Evolutionary conservation across 2,329 filamentous ascomycete species (phyloP).

Genomic region (Fusarium piperis): DNA sequence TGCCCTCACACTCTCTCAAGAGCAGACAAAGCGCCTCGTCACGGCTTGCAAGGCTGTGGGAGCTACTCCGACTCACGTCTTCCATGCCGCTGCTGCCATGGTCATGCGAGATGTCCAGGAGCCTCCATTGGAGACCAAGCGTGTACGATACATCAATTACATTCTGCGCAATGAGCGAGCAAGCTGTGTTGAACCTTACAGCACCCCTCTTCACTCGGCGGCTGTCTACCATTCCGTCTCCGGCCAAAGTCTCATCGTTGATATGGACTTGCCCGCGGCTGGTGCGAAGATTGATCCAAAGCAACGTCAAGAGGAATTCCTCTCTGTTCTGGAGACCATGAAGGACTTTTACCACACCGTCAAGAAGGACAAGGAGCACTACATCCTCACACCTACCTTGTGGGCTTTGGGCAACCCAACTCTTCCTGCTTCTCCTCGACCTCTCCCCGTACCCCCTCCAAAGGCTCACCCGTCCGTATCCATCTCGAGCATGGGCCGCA

Average conservation of each 20-base stretch:
- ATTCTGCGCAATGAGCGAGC: constrained; percentile 46
- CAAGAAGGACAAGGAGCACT: constrained; percentile 44
- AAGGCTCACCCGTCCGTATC: constrained; percentile 41
- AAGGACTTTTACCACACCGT: constrained; percentile 43
- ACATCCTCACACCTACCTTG: constrained; percentile 37
- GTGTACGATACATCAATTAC: constrained; percentile 44
- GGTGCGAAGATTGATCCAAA: accelerated
- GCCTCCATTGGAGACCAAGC: not conserved
- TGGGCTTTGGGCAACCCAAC: constrained; percentile 30
- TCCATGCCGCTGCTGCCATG: constrained; percentile 47
- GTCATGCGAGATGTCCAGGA: constrained; percentile 41
- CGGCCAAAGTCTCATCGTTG: constrained; percentile 38
- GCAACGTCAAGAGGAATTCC: constrained; percentile 33
- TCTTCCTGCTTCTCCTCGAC: constrained; percentile 11
- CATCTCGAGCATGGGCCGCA: constrained; percentile 48
- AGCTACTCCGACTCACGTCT: constrained; percentile 45
- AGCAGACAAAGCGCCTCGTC: constrained; percentile 30
- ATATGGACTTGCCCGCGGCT: constrained; percentile 24
- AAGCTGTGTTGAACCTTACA: constrained; percentile 39
- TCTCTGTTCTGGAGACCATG: constrained; percentile 34
- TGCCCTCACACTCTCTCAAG: constrained; percentile 24
- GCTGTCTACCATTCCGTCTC: constrained; percentile 47
- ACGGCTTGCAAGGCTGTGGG: constrained; percentile 23
- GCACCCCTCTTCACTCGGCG: constrained; percentile 35
- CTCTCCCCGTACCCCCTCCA: constrained; percentile 38